Conservation (phyloP, 306 rosid species). For the Cicer arietinum region DNA sequence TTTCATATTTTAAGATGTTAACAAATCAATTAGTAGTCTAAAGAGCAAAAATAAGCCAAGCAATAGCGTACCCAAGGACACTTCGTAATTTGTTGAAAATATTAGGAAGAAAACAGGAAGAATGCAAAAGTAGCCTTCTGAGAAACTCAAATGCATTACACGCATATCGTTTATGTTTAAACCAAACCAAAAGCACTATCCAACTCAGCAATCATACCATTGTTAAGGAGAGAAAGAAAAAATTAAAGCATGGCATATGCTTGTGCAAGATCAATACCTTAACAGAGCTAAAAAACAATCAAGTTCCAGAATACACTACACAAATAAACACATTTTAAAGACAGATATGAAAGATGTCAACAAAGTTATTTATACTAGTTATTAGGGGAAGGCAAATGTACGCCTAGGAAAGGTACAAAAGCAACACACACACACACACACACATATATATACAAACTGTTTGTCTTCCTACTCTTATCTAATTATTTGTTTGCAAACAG, state of each 20-base stretch:
- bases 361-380: conserved; percentile 15
- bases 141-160: not conserved
- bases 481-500: not conserved
- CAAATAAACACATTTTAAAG: not conserved
- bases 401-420: conserved; percentile 13
- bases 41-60: not conserved
- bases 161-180: not conserved
- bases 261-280: not conserved
- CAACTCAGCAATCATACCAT: not conserved
- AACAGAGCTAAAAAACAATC: conserved; percentile 17
- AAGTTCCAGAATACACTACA: conserved; percentile 26
- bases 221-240: conserved; percentile 15
- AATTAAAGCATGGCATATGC: conserved; percentile 18
- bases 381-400: not conserved
- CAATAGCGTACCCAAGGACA: conserved; percentile 11
- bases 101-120: not conserved
- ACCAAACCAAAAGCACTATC: conserved; percentile 11
- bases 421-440: not conserved
- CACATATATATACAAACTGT: not conserved
- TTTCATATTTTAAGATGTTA: not conserved
- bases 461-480: not conserved
- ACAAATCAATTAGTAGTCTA: conserved; percentile 11
- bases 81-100: not conserved
- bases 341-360: conserved; percentile 9
- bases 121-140: conserved; percentile 1